A percentile compares a stretch with the other conserved stretches of the same genome.
phyloP scores from a whole-genome alignment of 768 basidiomycete species.

The Gautieria morchelliformis region DNA sequence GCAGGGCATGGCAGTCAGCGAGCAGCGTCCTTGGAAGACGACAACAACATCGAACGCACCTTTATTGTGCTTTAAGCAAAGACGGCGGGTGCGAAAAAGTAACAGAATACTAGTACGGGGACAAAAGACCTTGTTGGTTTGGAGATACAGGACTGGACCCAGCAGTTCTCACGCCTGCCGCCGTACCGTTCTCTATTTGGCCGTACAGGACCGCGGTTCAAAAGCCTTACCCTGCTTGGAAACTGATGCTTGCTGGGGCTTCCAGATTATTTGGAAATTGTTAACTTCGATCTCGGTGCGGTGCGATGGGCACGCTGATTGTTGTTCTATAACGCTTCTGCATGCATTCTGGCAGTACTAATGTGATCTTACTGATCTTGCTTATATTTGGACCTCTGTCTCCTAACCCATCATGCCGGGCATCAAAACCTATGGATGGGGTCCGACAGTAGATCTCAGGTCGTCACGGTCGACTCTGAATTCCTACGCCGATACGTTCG shows the following conservation, averaged over 20 bases:
- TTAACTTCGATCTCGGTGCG: too few species aligned
- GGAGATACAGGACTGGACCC: not conserved
- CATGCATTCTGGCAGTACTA: too few species aligned
- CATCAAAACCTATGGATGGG: constrained; percentile 6
- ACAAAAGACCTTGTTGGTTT: not conserved
- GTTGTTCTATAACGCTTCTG: too few species aligned
- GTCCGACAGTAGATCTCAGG: too few species aligned
- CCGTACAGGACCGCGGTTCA: too few species aligned
- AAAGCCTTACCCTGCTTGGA: too few species aligned
- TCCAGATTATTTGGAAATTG: too few species aligned
- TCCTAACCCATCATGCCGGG: not conserved
- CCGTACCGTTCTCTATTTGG: not conserved
- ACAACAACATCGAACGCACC: not conserved
- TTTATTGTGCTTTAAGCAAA: not conserved
- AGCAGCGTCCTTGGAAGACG: not conserved
- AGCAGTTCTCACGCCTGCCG: not conserved
- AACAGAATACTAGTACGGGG: not conserved
- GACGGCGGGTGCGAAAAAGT: not conserved
- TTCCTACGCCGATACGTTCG: not conserved
- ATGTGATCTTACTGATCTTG: too few species aligned
- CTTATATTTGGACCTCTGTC: not conserved
- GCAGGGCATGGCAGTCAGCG: not conserved
- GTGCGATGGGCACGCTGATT: too few species aligned
- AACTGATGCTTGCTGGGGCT: too few species aligned
- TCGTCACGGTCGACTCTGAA: not conserved